Conservation (phyloP, 179 eudicot species). For the Drosera spatulata region DNA sequence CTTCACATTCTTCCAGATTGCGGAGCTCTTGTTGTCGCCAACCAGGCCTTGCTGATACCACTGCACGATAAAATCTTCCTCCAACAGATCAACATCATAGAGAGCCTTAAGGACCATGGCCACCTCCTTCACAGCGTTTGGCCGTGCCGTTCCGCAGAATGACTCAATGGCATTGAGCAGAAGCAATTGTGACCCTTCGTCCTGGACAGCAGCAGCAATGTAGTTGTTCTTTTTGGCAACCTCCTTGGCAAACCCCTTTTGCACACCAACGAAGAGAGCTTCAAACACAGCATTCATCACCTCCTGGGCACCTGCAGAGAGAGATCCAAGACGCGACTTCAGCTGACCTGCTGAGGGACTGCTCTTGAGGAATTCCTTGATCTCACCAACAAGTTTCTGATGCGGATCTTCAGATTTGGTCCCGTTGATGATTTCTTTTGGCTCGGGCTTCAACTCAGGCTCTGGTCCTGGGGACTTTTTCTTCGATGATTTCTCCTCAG, state of each 20-base stretch:
- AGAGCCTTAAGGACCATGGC: conserved; percentile 55
- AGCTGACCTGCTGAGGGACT: conserved; percentile 37
- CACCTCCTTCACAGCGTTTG: conserved; percentile 55
- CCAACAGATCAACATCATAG: conserved; percentile 55
- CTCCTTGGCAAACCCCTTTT: conserved; percentile 55
- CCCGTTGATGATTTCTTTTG: conserved; percentile 21
- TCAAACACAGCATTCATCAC: conserved; percentile 38
- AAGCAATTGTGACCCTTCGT: conserved; percentile 38
- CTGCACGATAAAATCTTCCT: conserved; percentile 46
- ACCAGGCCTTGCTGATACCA: conserved; percentile 51
- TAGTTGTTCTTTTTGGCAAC: conserved; percentile 51
- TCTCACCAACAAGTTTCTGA: conserved; percentile 26
- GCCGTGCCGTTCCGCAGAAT: conserved; percentile 36
- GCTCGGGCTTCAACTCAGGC: conserved; percentile 22
- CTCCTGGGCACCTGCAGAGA: conserved; percentile 45
- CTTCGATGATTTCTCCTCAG: conserved; percentile 30
- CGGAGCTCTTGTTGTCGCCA: conserved; percentile 27
- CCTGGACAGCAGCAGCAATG: conserved; percentile 37
- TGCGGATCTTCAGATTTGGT: conserved; percentile 13
- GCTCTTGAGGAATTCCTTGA: conserved; percentile 38
- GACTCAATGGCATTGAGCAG: conserved; percentile 44
- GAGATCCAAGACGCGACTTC: conserved; percentile 38
- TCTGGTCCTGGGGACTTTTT: conserved; percentile 29
- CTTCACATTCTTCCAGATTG: conserved; percentile 64
- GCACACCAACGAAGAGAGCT: conserved; percentile 43